Base-by-base conservation (phyloP, 106 monocot species). In the Posidonia australis region DNA sequence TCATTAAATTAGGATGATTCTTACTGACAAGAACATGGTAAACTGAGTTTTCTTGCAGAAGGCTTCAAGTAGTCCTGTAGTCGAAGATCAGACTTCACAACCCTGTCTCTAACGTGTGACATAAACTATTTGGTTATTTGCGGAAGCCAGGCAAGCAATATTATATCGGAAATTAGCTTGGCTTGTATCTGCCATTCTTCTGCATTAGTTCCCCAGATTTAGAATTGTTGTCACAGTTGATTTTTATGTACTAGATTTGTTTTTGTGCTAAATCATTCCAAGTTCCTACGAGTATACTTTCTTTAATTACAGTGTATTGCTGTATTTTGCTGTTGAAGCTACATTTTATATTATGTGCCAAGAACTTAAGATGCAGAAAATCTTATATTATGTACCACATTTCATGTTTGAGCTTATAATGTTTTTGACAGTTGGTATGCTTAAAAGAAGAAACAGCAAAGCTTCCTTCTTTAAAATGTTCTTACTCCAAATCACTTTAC, bases 11-110 rank as follows among this genome's bases (percentile, higher is more conserved):
- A 43, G 62, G 62, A 62, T 12, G 44, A 62, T 44, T 62, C 20
- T 62, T 44, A 58, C 58, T 58, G 58, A 58, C 58, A 36, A 36
- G 58, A 30, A 29, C 30, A 14, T 30, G 14, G 30, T 30, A 30
- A 58, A 58, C 30, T 58, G 29, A 31, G 5, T 21, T 6, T 22
- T 18, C 10, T 24, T 24, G 24, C 31, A 29, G 58, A 30, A 6
- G 7, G 26, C 30, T 31, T 17, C 10, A 12, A 49, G 49, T 49
- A 14, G 49, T 14, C 49, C 3, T 17, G 16, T 19, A 49, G 10
- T 49, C 3, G 49, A 10, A 49, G 49, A 49, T 49, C 5, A 49
- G 49, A 49, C 3, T 49, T 19, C 49, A 49, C 16, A 49, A 49
- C 49, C 13, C n/a, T 49, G 10, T 49, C 5, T 49, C 49, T 49